These are phyloP conservation scores for Apophysomyces ossiformis DNA, from an alignment of 371 early-diverging fungal species.

Conservation along the genomic window DNA sequence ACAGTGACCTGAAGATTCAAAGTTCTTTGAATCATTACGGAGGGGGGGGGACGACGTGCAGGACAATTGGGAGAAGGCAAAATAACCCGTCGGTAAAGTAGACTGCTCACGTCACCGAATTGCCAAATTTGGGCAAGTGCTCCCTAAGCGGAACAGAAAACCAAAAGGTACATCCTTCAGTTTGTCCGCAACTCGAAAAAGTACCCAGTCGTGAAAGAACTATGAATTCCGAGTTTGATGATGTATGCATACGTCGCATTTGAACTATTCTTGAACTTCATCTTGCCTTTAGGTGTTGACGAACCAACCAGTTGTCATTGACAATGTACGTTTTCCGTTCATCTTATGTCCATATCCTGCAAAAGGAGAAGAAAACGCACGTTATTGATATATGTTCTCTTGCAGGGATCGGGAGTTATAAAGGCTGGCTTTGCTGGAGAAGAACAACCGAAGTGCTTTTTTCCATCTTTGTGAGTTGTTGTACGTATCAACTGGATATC, in stretches of 20 bases:
- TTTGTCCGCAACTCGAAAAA: conserved; percentile 8
- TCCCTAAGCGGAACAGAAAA: neutral
- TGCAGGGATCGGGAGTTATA: conserved; percentile 94
- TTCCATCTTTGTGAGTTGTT: conserved; percentile 81
- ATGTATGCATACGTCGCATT: conserved; percentile 28
- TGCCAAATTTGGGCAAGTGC: neutral
- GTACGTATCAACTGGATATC: neutral
- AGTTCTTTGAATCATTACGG: conserved; percentile 6
- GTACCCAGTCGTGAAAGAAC: conserved; percentile 8
- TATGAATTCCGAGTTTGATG: conserved; percentile 59
- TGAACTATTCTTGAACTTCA: conserved; percentile 12
- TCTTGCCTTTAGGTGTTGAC: conserved; percentile 73
- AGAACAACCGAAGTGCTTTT: conserved; percentile 91
- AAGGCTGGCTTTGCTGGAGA: conserved; percentile 99
- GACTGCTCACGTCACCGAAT: neutral
- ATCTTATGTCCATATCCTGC: conserved; percentile 3
- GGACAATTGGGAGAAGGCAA: neutral
- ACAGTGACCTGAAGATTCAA: conserved; percentile 4
- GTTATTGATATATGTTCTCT: conserved; percentile 22
- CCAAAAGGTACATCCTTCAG: neutral
- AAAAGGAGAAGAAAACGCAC: neutral
- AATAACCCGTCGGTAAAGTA: neutral
- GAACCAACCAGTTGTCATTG: conserved; percentile 87
- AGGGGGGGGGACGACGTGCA: neutral
- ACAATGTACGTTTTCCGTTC: conserved; percentile 55